phyloP scores from a whole-genome alignment of 257 asterid species.

The Gentiana straminea region DNA sequence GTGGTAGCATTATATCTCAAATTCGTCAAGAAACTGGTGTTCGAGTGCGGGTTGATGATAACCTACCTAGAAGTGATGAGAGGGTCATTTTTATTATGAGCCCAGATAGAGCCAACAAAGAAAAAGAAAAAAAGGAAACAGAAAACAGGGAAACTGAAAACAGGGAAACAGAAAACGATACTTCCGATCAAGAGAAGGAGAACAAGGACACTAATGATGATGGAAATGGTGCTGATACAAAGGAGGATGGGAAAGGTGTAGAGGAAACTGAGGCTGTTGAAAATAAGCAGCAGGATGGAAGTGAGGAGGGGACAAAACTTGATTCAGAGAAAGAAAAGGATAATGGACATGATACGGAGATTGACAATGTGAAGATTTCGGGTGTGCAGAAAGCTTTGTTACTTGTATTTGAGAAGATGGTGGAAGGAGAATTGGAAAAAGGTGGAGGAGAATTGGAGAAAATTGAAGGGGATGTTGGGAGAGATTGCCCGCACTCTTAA shows the following conservation, averaged over 20 bases:
- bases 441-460: background rate
- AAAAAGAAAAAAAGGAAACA: background rate
- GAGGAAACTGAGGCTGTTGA: slow-evolving; percentile 29
- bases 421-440: slow-evolving; percentile 34
- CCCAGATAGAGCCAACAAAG: slow-evolving; percentile 37
- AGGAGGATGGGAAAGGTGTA: slow-evolving; percentile 25
- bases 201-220: slow-evolving; percentile 4
- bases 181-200: slow-evolving; percentile 20
- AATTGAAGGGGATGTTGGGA: too few relatives aligned
- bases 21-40: slow-evolving; percentile 68
- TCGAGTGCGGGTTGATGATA: slow-evolving; percentile 58
- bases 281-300: slow-evolving; percentile 23
- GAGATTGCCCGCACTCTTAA: too few relatives aligned
- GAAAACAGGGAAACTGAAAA: background rate
- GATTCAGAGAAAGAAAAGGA: slow-evolving; percentile 29
- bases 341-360: slow-evolving; percentile 12
- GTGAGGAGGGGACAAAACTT: slow-evolving; percentile 14
- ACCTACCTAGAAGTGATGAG: slow-evolving; percentile 65
- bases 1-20: slow-evolving; percentile 46
- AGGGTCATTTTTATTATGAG: slow-evolving; percentile 48
- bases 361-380: slow-evolving; percentile 18
- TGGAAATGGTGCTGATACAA: slow-evolving; percentile 15
- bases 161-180: slow-evolving; percentile 27
- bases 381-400: slow-evolving; percentile 67
- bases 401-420: slow-evolving; percentile 53